These are phyloP conservation scores for Candida maris DNA, from an alignment of 805 yeast genomes.

Conservation along the genomic window DNA sequence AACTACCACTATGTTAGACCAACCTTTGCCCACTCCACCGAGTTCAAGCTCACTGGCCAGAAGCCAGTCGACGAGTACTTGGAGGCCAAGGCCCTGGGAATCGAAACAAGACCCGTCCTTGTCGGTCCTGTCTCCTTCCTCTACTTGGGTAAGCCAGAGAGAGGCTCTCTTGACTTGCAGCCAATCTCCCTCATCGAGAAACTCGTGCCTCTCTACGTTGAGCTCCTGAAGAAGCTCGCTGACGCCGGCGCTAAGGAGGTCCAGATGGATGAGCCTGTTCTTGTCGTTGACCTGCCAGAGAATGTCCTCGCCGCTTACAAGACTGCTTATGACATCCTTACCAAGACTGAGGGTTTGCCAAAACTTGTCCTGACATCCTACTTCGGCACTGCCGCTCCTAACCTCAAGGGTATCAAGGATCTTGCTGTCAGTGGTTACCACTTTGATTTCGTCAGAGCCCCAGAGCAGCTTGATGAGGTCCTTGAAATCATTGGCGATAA, in stretches of 20 bases:
- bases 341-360: constrained; percentile 67
- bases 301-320: constrained; percentile 81
- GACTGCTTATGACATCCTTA: constrained; percentile 77
- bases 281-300: constrained; percentile 89
- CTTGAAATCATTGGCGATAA: constrained; percentile 58
- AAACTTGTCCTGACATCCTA: constrained; percentile 82
- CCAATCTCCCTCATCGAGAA: constrained; percentile 88
- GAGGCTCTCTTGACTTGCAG: constrained; percentile 92
- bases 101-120: constrained; percentile 95
- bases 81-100: constrained; percentile 95
- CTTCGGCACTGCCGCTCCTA: constrained; percentile 98
- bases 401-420: constrained; percentile 81
- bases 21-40: constrained; percentile 92
- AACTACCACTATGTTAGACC: constrained; percentile 99
- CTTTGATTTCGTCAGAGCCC: constrained; percentile 93
- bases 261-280: constrained; percentile 96
- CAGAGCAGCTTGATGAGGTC: constrained; percentile 91
- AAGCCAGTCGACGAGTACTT: constrained; percentile 97
- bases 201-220: constrained; percentile 89
- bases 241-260: constrained; percentile 93
- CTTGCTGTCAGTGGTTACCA: constrained; percentile 95
- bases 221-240: constrained; percentile 80
- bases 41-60: constrained; percentile 91
- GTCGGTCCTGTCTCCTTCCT: constrained; percentile 96
- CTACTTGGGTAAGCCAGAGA: constrained; percentile 96